Evolutionary conservation across 805 yeast genomes (phyloP).

Genomic region (Candida khao-thaluensis): DNA sequence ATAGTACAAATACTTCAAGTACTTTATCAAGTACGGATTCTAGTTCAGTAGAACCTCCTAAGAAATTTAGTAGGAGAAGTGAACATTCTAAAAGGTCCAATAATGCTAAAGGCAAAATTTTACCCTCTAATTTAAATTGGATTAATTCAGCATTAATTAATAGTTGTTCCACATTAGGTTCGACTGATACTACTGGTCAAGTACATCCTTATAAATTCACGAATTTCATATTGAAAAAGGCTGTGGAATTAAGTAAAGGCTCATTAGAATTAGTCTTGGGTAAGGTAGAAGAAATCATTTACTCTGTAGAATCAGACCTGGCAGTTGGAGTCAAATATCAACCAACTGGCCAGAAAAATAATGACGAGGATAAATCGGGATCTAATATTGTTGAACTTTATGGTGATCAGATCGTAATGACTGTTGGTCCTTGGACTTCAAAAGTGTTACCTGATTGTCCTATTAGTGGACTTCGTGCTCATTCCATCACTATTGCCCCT

Average conservation of each 20-base stretch:
- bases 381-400: conserved; percentile 38
- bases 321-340: conserved; percentile 75
- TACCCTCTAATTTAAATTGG: conserved; percentile 77
- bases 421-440: conserved; percentile 98
- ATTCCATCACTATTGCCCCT: conserved; percentile 89
- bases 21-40: conserved; percentile 6
- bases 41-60: conserved; percentile 26
- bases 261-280: conserved; percentile 84
- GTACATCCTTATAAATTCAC: conserved; percentile 96
- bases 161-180: conserved; percentile 80
- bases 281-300: conserved; percentile 68
- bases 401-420: conserved; percentile 77
- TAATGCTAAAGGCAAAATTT: conserved; percentile 6
- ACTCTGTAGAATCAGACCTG: conserved; percentile 59
- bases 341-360: conserved; percentile 35
- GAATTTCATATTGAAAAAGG: conserved; percentile 73
- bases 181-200: conserved; percentile 87
- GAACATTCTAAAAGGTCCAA: conserved; percentile 8
- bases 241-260: conserved; percentile 65
- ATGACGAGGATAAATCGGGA: conserved; percentile 19
- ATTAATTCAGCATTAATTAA: conserved; percentile 60
- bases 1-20: conserved; percentile 8
- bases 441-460: conserved; percentile 90
- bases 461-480: conserved; percentile 90
- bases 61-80: conserved; percentile 36